Conservation (phyloP, 257 asterid genomes). For the Plantago major region DNA sequence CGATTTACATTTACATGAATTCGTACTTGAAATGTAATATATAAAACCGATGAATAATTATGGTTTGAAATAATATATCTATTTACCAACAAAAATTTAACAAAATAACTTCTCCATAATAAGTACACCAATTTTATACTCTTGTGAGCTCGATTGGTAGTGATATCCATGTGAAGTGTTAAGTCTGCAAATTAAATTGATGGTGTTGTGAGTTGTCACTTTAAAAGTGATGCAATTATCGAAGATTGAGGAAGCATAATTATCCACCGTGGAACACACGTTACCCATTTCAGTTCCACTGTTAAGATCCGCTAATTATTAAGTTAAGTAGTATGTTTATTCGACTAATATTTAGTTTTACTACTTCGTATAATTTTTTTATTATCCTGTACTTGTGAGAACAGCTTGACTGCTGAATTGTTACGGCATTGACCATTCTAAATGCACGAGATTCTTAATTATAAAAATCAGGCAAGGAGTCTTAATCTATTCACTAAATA, state of each 20-base stretch:
- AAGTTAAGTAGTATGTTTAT: background rate
- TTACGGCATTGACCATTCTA: conserved; percentile 40
- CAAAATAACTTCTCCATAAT: background rate
- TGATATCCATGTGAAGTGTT: conserved; percentile 25
- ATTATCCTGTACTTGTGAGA: conserved; percentile 13
- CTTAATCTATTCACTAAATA: background rate
- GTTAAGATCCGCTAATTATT: background rate
- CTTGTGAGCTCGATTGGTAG: background rate
- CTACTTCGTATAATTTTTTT: background rate
- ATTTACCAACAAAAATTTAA: background rate
- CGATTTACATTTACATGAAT: too few relatives aligned
- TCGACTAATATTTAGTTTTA: background rate
- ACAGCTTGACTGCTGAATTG: conserved; percentile 25
- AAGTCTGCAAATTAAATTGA: conserved; percentile 8
- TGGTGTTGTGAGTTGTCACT: conserved; percentile 29
- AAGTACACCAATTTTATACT: background rate
- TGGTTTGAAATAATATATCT: too few relatives aligned
- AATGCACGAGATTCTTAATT: conserved; percentile 13
- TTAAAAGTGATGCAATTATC: conserved; percentile 21
- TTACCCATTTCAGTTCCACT: conserved; percentile 33
- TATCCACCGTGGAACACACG: conserved; percentile 46
- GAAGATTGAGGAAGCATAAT: conserved; percentile 21
- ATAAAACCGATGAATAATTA: too few relatives aligned
- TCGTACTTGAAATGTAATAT: too few relatives aligned
- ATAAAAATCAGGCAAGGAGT: background rate